These are phyloP conservation scores for Mycena chlorophos DNA, from an alignment of 768 basidiomycete species.

Conservation along the genomic window DNA sequence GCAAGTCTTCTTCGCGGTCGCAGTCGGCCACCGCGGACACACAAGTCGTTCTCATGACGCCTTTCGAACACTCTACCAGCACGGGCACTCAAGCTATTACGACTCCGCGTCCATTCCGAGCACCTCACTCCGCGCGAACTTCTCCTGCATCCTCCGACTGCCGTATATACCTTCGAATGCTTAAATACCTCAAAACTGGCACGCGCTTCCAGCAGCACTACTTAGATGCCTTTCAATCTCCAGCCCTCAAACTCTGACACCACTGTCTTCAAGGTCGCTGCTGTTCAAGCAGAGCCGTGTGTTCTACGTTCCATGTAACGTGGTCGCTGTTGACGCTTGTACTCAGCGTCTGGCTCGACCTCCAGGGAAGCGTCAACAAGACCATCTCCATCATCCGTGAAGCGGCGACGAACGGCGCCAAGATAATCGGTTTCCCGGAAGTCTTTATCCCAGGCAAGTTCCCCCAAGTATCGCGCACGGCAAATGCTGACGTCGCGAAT, in stretches of 20 bases:
- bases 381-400: constrained; percentile 30
- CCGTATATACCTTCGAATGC: not conserved
- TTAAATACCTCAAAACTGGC: not conserved
- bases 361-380: constrained; percentile 32
- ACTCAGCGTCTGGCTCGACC: constrained; percentile 28
- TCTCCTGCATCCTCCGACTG: not conserved
- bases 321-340: not conserved
- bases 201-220: not conserved
- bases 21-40: too few species aligned
- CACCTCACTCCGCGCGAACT: not conserved
- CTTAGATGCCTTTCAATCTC: constrained; percentile 25
- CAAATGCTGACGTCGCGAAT: not conserved
- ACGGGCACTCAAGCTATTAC: not conserved
- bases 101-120: not conserved
- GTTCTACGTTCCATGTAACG: not conserved
- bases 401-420: constrained; percentile 29
- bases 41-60: too few species aligned
- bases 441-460: constrained; percentile 30
- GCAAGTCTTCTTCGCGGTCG: too few species aligned
- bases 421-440: constrained; percentile 34
- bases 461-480: not conserved
- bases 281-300: constrained; percentile 31
- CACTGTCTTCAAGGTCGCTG: constrained; percentile 29
- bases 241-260: constrained; percentile 27
- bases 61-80: not conserved